Evolutionary conservation across 2,329 filamentous ascomycete genomes (phyloP), one percentile per base, ranked within the genome.

Genomic region (Colletotrichum agaves): DNA sequence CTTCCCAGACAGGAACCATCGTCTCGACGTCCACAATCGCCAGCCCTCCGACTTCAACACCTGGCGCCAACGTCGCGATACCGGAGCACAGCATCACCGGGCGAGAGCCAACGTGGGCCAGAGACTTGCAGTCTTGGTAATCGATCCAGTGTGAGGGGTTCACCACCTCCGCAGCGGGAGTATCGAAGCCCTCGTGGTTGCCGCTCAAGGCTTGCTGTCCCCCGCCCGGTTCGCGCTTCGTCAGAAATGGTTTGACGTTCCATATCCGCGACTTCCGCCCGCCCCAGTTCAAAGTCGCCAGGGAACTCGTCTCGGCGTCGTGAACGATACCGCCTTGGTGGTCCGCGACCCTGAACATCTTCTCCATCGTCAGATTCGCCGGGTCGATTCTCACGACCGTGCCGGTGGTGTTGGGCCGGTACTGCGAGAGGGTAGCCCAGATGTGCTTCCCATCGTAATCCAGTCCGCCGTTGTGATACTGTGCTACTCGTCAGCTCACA

Each of bases 111-210:
- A 81, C 81, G 5, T 74, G 67, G 4, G 83, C 83, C 0, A 85
- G 74, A 73, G 80, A 84, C 71, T 85, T 85, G 75, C 83, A 85
- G 75, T 85, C 83, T 72, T 85, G 83, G 71, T 85, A 85, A 67
- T 85, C 83, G 61, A 82, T 72, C 72, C 79, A 85, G 70, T 82
- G 78, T 39, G 75, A 79, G 0, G 81, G 82, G 56, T 84, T 84
- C 6, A 71, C 66, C 6, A 73, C 70, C 13, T 71, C 68, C 5
- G 53, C 64, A 27, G 68, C 43, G 1, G 77, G 76, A 2, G 61
- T 35, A 1, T 73, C 73, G 57, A 77, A 76, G 33, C 5, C 49
- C 7, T 21, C 52, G 4, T 13, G 12, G 5, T 19, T 17, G 6
- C 62, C 63, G 15, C 62, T 68, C 17, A 64, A 64, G 3, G 31